Base-by-base conservation (phyloP, 768 basidiomycete species). In the Serendipita vermifera region DNA sequence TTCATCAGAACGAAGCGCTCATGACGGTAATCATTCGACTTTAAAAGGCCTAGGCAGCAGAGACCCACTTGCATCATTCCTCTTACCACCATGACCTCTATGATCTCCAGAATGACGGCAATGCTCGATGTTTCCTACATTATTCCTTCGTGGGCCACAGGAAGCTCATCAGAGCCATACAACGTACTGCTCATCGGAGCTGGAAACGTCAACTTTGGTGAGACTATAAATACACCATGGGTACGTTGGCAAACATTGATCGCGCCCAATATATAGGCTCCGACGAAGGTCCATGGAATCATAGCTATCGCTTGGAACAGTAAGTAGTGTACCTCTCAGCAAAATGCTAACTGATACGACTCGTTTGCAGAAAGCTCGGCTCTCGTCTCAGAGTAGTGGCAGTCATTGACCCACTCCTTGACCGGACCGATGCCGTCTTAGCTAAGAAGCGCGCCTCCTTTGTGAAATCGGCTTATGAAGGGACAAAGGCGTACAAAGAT, bases 121-220 rank as follows among this genome's bases (percentile, higher is more conserved):
- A 51, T 51, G 46, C 46, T 51, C 11, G 22, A 7, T 5, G 46
- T 51, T 31, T 27, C 9, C 9, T 51, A 51, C 17, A 15, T 31
- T 20, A 51, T 51, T n/a, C 15, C 46, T 27, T 51, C 46, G 7
- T 51, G 46, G 46, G 7, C 17, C 24, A 13, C 9, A 22, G 13
- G 9, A 43, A 29, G 46, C 40, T 57, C 24, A 13, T 14, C 15
- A 24, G 40, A 41, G 53, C 33, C 48, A 56, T 96, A 96, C 77
- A 94, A 96, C 68, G 83, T 98, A 55, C 81, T 94, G 67, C 92
- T 94, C 70, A 75, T 98, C 62, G 93, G 93, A 53, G 93, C 93
- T 26, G 93, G 92, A 14, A 94, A 96, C 72, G 93, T 97, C 72
- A 96, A 96, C 91, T 98, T 98, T 66, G 93, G 92, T 81, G 55